These are phyloP conservation scores for Aegilops speltoides DNA, from an alignment of 176 grass and related monocot genomes.

Conservation along the genomic window DNA sequence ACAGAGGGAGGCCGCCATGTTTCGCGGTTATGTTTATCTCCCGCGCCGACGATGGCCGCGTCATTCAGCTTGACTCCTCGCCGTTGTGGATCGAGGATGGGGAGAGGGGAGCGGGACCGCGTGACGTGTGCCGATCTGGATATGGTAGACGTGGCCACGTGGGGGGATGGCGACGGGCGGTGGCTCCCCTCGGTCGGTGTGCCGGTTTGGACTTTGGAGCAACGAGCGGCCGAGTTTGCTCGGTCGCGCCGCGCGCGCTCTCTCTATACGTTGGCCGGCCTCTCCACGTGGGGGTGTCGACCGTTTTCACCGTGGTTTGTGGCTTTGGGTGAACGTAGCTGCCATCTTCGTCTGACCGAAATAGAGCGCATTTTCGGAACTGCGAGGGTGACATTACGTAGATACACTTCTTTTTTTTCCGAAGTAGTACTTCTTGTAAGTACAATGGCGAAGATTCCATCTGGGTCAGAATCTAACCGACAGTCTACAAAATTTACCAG, in stretches of 20 bases:
- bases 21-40: not conserved
- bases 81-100: not conserved
- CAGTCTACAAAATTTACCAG: too few relatives aligned
- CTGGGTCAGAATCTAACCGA: too few relatives aligned
- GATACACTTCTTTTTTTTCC: too few relatives aligned
- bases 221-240: not conserved
- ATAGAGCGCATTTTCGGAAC: too few relatives aligned
- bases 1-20: not conserved
- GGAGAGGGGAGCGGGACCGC: not conserved
- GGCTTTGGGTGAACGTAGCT: not conserved
- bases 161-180: not conserved
- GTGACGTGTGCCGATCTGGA: conserved; percentile 4
- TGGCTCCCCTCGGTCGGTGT: not conserved
- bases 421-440: too few relatives aligned
- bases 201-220: not conserved
- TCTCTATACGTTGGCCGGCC: not conserved
- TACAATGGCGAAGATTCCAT: too few relatives aligned
- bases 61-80: conserved; percentile 1
- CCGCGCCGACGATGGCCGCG: not conserved
- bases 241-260: not conserved
- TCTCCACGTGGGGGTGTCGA: not conserved
- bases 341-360: too few relatives aligned
- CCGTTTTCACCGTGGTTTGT: not conserved
- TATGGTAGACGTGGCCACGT: not conserved
- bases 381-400: too few relatives aligned